Percentiles rank a stretch among this genome's conserved stretches.
phyloP scores from a whole-genome alignment of 495 filamentous ascomycete genomes.

The Trichoderma erinaceum region DNA sequence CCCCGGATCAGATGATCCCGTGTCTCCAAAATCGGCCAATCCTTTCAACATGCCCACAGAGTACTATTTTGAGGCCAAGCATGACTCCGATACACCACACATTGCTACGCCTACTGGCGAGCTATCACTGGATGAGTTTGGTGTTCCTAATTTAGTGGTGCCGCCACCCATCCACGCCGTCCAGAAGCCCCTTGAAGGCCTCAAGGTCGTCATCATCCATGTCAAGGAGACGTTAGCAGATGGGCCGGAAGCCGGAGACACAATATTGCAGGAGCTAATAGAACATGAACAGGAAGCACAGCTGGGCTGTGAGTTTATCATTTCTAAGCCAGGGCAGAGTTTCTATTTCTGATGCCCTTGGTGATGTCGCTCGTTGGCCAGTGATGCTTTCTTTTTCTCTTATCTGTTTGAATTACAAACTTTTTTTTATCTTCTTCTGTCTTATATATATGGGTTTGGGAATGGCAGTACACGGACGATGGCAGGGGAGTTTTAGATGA shows the following conservation, averaged over 20 bases:
- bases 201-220: conserved; percentile 71
- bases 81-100: background rate
- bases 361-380: background rate
- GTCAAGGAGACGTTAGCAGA: conserved; percentile 69
- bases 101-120: conserved; percentile 30
- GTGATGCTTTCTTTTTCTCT: background rate
- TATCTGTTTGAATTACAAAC: background rate
- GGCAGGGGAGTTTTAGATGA: background rate
- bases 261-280: conserved; percentile 61
- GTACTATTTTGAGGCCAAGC: background rate
- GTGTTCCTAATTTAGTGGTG: conserved; percentile 16
- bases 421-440: background rate
- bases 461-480: background rate
- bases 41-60: conserved; percentile 15
- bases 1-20: conserved; percentile 23
- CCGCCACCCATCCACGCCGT: background rate
- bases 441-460: conserved; percentile 1
- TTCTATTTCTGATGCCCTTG: conserved; percentile 27
- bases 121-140: conserved; percentile 30
- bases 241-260: conserved; percentile 53
- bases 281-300: conserved; percentile 52
- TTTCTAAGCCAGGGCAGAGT: conserved; percentile 52
- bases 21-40: conserved; percentile 35
- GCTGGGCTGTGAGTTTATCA: conserved; percentile 73
- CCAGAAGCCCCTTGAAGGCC: conserved; percentile 25